Base-by-base conservation (phyloP, 2,329 filamentous ascomycete species). In the Calcarisporium arbuscula region DNA sequence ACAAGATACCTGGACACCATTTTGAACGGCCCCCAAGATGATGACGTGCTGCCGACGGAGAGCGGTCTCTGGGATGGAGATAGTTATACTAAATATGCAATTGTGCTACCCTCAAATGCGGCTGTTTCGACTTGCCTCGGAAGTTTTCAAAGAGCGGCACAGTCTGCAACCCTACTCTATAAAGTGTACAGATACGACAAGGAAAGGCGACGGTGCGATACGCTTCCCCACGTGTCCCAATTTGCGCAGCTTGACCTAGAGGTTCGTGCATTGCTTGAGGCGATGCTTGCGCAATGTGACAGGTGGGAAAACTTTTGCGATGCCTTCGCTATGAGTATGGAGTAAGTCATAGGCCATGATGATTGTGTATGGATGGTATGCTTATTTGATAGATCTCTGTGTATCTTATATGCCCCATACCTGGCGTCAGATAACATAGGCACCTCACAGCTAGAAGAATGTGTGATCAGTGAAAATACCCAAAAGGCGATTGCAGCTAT, bases 231-330 rank as follows among this genome's bases (percentile, higher is more conserved):
- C 15, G 29, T 31, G 14, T 8, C 17, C 11, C 7, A 8, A 9
- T 18, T 31, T 20, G 29, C 10, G 18, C 14, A n/a, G 11, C 29
- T 31, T 6, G 29, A 31, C 17, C 15, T 14, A 14, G 15, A 9
- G 6, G 15, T 31, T 11, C 15, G 29, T 5, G 29, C 17, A 5
- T 19, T 31, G 5, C 18, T 31, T 4, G 19, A 31, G 17, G 4
- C 29, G 17, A 31, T 31, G 29, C 17, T 31, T 7, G 12, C 9
- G 12, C 29, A 31, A 14, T 18, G 19, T 12, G 15, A 31, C 16
- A 7, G 29, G 6, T 31, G 29, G 29, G 29, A 31, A 20, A 20
- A 12, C 15, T 31, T 31, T 20, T 31, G 29, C 11, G 29, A 31
- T 20, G 17, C 29, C 16, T 19, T 31, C 12, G 29, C 29, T 8